A percentile compares a stretch with the other conserved stretches of the same genome.
Conservation (phyloP, 2,329 filamentous ascomycete species). For the Cladosporium sp. region DNA sequence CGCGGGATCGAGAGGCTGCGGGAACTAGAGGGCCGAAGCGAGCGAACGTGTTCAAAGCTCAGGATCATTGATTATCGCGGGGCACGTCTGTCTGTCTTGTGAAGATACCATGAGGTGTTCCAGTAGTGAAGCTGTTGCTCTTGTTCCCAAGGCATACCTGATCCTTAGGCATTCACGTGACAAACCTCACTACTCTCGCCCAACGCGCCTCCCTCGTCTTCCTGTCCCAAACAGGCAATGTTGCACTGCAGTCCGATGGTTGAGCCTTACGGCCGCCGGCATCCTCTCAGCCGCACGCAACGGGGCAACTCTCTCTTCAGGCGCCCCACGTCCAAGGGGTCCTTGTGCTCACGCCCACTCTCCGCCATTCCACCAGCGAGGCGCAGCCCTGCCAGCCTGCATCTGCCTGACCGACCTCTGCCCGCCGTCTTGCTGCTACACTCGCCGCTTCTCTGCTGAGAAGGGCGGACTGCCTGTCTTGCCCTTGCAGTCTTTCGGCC, state of each 20-base stretch:
- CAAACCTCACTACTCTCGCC: no score
- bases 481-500: not conserved
- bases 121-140: not conserved
- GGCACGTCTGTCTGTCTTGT: not conserved
- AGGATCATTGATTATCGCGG: not conserved
- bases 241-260: not conserved
- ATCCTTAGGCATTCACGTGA: not conserved
- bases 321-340: slow-evolving; percentile 2
- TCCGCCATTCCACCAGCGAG: slow-evolving; percentile 5
- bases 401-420: slow-evolving; percentile 6
- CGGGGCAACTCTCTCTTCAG: not conserved
- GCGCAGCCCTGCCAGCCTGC: slow-evolving; percentile 8
- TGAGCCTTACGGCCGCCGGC: not conserved
- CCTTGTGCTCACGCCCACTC: not conserved
- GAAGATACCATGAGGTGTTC: not conserved
- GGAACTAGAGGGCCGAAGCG: not conserved
- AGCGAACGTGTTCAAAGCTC: not conserved
- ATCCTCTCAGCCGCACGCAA: slow-evolving; percentile 3
- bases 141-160: not conserved
- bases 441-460: not conserved
- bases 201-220: not conserved
- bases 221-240: not conserved
- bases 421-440: not conserved
- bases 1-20: not conserved
- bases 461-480: slow-evolving; percentile 9